Percentiles rank a stretch among this genome's conserved stretches.
Conservation (phyloP, 176 grass and related monocot genomes). For the Triticum monococcum region DNA sequence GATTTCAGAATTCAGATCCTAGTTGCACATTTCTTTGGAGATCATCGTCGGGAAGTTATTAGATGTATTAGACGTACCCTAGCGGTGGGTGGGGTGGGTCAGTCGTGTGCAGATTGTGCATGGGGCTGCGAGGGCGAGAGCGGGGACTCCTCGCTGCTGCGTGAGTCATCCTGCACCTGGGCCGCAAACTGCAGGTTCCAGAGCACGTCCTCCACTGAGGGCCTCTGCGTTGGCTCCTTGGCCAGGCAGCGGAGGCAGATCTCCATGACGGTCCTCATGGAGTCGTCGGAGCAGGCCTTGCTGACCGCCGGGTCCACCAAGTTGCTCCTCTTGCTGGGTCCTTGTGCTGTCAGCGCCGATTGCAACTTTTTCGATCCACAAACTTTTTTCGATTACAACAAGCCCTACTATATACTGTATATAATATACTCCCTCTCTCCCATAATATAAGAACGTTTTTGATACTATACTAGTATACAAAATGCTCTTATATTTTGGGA, state of each 20-base stretch:
- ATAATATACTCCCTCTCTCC: no score
- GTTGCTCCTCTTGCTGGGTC: constrained; percentile 28
- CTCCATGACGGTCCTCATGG: constrained; percentile 73
- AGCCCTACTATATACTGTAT: no score
- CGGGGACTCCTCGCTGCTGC: constrained; percentile 62
- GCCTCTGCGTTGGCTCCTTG: constrained; percentile 67
- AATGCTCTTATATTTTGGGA: no score
- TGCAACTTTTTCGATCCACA: constrained; percentile 38
- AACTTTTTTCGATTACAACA: no score
- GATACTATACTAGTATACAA: no score
- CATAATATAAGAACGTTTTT: no score
- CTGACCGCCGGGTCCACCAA: constrained; percentile 50
- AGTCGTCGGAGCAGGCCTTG: constrained; percentile 61
- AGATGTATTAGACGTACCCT: not conserved
- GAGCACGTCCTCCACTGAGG: constrained; percentile 85
- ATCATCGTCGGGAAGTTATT: no score
- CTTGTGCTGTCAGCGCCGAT: constrained; percentile 51
- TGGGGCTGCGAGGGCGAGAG: constrained; percentile 47
- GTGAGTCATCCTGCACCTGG: constrained; percentile 77
- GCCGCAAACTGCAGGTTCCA: constrained; percentile 95
- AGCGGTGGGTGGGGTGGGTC: not conserved
- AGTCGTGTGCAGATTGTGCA: not conserved
- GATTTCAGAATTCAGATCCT: not conserved
- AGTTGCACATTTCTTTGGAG: not conserved
- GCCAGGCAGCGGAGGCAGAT: constrained; percentile 78